Evolutionary conservation across 345 rosid genomes (phyloP), one percentile per base, ranked within the genome.

Genomic region (Anacardium occidentale): DNA sequence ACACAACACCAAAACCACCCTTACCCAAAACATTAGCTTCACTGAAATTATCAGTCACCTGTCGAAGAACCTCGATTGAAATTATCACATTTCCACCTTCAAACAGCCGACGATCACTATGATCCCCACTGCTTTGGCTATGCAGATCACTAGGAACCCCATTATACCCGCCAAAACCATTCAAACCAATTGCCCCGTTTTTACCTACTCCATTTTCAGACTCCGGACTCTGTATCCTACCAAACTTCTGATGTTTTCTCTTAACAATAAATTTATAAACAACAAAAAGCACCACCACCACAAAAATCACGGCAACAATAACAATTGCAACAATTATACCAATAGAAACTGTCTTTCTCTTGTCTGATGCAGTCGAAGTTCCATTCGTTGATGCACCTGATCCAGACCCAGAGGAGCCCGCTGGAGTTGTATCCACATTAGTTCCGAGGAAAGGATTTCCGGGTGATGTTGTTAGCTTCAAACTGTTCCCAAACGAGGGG

Each of bases 1-100:
- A 91, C 32, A 94, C 98, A 58, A 90, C 89, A 25, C 98, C 97
- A 21, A 91, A 94, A 37, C 98, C 98, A 12, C 97, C 97, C 77
- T 81, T 88, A 3, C 98, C 97, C 78, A 91, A 69, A 58, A 94
- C 75, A 61, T 87, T 91, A 8, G 80, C 76, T 69, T 87, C 91
- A 5, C 83, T 86, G 78, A 94, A 94, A 72, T 91, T 86, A 61
- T 85, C 72, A 0, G 98, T 94, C 65, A 90, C 96, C 66, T 90
- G 87, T 14, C 82, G 79, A 29, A 94, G 84, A 34, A 94, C 89
- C 65, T 94, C 82, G 37, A 91, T 85, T 0, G 98, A 81, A 75
- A 94, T 87, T 0, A 81, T 77, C 50, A 81, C 87, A 73, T 84
- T 88, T 67, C 90, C 92, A 54, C 82, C 93, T 68, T 87, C 91